Evolutionary conservation across 805 yeast species (phyloP), one percentile per base, ranked within the genome.

Genomic region (Zygosaccharomyces lentus): DNA sequence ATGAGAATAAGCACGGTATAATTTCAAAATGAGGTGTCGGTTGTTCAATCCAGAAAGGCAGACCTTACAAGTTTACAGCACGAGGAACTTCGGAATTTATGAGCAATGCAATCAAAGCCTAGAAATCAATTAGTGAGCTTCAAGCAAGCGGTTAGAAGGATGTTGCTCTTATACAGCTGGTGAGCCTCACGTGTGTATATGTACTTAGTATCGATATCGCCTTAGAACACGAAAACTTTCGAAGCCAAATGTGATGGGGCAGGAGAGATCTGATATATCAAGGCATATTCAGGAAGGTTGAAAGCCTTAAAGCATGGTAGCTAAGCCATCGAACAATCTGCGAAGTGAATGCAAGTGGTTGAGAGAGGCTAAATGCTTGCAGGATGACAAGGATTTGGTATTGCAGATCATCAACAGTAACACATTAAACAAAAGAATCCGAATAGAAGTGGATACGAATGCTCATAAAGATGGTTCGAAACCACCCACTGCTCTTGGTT

Each of bases 301-400:
- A 25, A 32, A 21, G 43, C 31, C 19, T 16, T 26, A 27, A 35
- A 44, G 40, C 15, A 58, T 61, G 65, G 56, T 50, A 9, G 13
- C 52, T 16, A 60, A 62, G 45, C 65, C 71, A 21, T 66, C 75
- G 23, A 61, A 65, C 49, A 64, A 62, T 40, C 43, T 64, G 15
- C 51, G 65, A 41, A 58, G 64, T 43, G 68, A 65, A 41, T 59
- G 57, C 35, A 62, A 62, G 43, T 62, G 65, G 66, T 37, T 62
- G 38, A 58, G 57, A 48, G 66, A 62, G 31, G 47, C 59, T 1
- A 46, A 32, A 2, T 31, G 52, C 3, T 51, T 54, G 2, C 48
- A 51, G 25, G 48, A 48, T 23, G 61, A 58, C 34, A 52, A 50
- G 24, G 50, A 55, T 9, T 31, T 51, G 13, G 51, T 55, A 6